These are phyloP conservation scores for Trametes maxima DNA, from an alignment of 768 basidiomycete genomes.

Conservation along the genomic window DNA sequence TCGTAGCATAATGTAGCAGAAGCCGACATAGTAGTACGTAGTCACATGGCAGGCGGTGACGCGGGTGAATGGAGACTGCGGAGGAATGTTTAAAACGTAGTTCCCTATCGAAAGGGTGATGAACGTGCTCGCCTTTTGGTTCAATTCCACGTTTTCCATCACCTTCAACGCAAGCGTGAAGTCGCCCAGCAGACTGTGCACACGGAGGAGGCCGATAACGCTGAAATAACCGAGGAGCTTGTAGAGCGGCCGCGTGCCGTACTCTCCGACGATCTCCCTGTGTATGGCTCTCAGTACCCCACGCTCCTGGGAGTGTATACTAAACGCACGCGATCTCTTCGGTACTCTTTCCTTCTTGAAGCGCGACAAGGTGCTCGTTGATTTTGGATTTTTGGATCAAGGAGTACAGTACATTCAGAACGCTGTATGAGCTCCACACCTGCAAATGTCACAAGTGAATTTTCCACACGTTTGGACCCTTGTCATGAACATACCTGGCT, in stretches of 20 bases:
- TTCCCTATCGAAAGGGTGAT: neutral
- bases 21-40: constrained; percentile 93
- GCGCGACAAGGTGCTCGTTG: constrained; percentile 88
- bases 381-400: constrained; percentile 96
- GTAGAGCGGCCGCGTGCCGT: constrained; percentile 87
- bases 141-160: constrained; percentile 92
- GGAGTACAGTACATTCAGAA: constrained; percentile 97
- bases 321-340: constrained; percentile 81
- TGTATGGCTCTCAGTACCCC: constrained; percentile 12
- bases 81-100: neutral
- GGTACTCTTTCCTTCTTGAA: constrained; percentile 73
- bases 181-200: constrained; percentile 95
- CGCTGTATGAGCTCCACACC: constrained; percentile 98
- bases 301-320: neutral
- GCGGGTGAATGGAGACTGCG: constrained; percentile 83
- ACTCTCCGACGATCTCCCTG: constrained; percentile 88
- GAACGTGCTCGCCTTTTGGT: constrained; percentile 65
- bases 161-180: constrained; percentile 93
- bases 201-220: constrained; percentile 90
- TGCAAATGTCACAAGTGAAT: constrained; percentile 32
- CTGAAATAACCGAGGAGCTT: constrained; percentile 97
- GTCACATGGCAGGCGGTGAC: constrained; percentile 97
- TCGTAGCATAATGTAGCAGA: constrained; percentile 94
- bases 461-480: neutral
- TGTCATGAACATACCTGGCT: constrained; percentile 47